Conservation (phyloP, 345 rosid genomes). For the Tarenaya hassleriana region DNA sequence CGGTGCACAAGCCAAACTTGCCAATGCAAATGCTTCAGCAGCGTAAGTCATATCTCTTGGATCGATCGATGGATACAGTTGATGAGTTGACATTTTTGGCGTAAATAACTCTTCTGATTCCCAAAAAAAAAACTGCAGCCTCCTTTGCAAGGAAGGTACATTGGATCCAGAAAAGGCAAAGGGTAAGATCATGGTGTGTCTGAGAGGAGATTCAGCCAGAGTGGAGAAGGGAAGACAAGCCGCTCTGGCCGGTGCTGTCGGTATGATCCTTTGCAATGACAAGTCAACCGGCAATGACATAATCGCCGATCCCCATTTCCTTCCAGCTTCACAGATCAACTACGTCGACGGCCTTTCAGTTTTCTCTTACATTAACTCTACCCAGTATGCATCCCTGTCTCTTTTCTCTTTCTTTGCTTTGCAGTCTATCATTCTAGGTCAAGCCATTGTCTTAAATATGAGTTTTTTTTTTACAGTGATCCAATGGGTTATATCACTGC, state of each 20-base stretch:
- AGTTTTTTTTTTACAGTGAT: background rate
- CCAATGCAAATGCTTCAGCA: constrained; percentile 20
- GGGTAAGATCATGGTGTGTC: constrained; percentile 1
- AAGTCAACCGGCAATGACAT: background rate
- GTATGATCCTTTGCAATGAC: constrained; percentile 4
- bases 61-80: too few relatives aligned
- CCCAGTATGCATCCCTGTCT: background rate
- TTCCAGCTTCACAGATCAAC: constrained; percentile 3
- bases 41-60: constrained; percentile 42
- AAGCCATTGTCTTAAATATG: too few relatives aligned
- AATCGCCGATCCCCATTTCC: background rate
- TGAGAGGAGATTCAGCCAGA: constrained; percentile 2
- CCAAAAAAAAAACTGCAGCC: constrained; percentile 19
- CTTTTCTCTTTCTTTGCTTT: background rate
- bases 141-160: constrained; percentile 30
- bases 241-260: constrained; percentile 5
- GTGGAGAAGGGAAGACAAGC: constrained; percentile 1
- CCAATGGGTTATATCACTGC: background rate
- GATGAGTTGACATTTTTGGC: background rate
- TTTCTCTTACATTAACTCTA: constrained; percentile 2
- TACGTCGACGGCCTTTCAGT: background rate
- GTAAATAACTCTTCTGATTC: background rate
- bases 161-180: constrained; percentile 39
- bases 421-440: too few relatives aligned
- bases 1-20: constrained; percentile 28